Conservation (phyloP, 2,329 filamentous ascomycete species). For the Coniosporium tulheliwenetii region DNA sequence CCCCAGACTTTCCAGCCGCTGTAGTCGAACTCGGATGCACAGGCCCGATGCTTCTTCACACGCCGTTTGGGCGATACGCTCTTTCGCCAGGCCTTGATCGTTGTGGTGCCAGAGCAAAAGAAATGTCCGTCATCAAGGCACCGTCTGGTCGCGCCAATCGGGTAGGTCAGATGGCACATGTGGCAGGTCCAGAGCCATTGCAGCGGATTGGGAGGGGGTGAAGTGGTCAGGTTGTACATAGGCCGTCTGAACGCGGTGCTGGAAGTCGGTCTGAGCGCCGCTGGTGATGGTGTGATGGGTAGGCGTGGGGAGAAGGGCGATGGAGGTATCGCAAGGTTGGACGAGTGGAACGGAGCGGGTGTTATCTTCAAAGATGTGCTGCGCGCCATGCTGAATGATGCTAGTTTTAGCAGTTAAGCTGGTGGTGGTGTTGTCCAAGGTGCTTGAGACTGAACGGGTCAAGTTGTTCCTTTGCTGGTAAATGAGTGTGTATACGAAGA, state of each 20-base stretch:
- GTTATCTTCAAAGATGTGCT: conserved; percentile 12
- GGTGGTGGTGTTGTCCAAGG: neutral
- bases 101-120: conserved; percentile 34
- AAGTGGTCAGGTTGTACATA: conserved; percentile 4
- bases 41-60: conserved; percentile 22
- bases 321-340: conserved; percentile 25
- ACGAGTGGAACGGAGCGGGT: conserved; percentile 25
- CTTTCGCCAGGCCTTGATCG: conserved; percentile 16
- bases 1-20: conserved; percentile 32
- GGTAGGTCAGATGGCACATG: conserved; percentile 30
- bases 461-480: neutral
- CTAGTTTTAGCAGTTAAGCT: neutral
- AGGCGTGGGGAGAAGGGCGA: conserved; percentile 25
- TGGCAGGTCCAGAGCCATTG: conserved; percentile 40
- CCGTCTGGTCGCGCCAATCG: conserved; percentile 32
- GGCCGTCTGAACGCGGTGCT: conserved; percentile 8
- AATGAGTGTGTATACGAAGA: neutral
- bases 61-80: conserved; percentile 9
- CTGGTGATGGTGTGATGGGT: conserved; percentile 6
- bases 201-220: conserved; percentile 17
- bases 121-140: conserved; percentile 38
- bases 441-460: neutral
- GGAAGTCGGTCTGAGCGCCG: conserved; percentile 3
- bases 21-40: conserved; percentile 37
- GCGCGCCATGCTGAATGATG: neutral